Percentiles rank a stretch among this genome's conserved stretches.
Conservation (phyloP, 306 rosid species). For the Cucurbita maxima region DNA sequence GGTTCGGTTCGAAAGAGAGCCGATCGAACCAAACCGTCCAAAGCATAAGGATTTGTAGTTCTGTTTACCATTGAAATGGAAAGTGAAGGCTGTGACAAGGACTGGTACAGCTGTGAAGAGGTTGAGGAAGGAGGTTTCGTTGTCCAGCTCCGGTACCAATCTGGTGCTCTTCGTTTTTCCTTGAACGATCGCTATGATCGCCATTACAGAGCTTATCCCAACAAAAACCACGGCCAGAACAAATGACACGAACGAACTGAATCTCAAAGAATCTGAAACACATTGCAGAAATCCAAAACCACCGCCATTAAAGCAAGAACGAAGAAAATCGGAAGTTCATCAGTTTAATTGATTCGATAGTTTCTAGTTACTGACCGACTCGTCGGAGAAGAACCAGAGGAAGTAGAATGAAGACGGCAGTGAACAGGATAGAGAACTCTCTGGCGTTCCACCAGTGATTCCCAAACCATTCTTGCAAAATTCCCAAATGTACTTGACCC, state of each 20-base stretch:
- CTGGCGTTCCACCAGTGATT: constrained; percentile 86
- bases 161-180: constrained; percentile 61
- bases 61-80: constrained; percentile 66
- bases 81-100: constrained; percentile 81
- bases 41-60: neutral
- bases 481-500: constrained; percentile 52
- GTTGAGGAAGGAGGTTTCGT: constrained; percentile 63
- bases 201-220: constrained; percentile 64
- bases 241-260: constrained; percentile 65
- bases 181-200: constrained; percentile 42
- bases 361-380: constrained; percentile 36
- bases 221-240: constrained; percentile 75
- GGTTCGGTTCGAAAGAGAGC: neutral
- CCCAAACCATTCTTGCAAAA: constrained; percentile 92
- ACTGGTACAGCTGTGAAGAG: constrained; percentile 92
- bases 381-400: constrained; percentile 61
- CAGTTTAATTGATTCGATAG: neutral
- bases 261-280: constrained; percentile 54
- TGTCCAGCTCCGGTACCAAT: constrained; percentile 46
- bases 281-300: neutral
- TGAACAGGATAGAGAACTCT: constrained; percentile 45
- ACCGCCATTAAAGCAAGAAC: neutral
- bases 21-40: neutral
- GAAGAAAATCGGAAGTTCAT: neutral
- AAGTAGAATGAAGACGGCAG: constrained; percentile 42